A percentile compares a stretch with the other conserved stretches of the same genome.
Evolutionary conservation across 1,139 yeast genomes (phyloP).

Genomic region (Blastobotrys ciferrii): DNA sequence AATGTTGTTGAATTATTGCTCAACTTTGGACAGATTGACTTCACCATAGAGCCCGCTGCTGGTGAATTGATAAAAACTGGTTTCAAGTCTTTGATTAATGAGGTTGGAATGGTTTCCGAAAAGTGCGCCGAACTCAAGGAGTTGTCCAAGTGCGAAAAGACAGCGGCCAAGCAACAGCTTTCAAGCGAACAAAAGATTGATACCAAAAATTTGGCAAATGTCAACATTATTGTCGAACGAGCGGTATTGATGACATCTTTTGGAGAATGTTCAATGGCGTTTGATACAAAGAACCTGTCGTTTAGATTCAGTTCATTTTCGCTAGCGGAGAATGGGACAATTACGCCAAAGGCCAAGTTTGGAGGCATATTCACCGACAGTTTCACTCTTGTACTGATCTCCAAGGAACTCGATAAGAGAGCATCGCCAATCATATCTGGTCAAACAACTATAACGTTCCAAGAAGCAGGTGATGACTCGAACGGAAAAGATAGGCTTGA

Average conservation of each 20-base stretch:
- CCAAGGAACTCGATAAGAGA: constrained; percentile 3
- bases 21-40: constrained; percentile 11
- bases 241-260: constrained; percentile 9
- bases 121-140: not conserved
- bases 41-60: constrained; percentile 3
- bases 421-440: constrained; percentile 2
- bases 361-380: constrained; percentile 10
- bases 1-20: constrained; percentile 12
- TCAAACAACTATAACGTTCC: constrained; percentile 13
- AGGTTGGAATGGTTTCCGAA: not conserved
- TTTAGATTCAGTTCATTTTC: constrained; percentile 14
- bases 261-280: constrained; percentile 7
- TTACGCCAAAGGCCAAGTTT: constrained; percentile 5
- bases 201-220: constrained; percentile 6
- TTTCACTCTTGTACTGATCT: constrained; percentile 6
- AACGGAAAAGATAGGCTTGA: constrained; percentile 12
- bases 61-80: not conserved
- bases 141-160: not conserved
- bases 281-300: constrained; percentile 11
- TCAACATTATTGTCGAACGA: constrained; percentile 11
- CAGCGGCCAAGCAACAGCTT: not conserved
- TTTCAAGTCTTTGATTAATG: not conserved
- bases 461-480: constrained; percentile 6
- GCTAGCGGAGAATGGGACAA: constrained; percentile 9
- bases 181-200: not conserved